Conservation (phyloP, 441 rosid genomes). For the Metrosideros polymorpha region DNA sequence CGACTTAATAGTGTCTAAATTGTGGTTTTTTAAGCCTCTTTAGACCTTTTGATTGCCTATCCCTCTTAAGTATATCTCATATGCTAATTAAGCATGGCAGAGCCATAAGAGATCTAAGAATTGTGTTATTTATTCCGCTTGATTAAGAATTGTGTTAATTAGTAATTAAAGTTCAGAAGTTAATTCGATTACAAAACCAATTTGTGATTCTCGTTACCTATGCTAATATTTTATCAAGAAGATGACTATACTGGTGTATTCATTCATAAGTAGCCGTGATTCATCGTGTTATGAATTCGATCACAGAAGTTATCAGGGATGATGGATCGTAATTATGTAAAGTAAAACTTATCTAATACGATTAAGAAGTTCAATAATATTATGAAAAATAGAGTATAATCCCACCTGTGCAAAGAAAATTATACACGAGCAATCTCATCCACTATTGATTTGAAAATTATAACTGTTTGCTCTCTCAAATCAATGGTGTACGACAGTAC, state of each 20-base stretch:
- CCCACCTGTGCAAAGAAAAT: background rate
- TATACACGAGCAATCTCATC: background rate
- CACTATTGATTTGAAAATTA: too few relatives aligned
- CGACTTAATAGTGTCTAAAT: background rate
- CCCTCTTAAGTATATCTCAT: background rate
- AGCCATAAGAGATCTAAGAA: background rate
- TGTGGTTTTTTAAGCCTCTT: background rate
- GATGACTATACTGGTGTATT: background rate
- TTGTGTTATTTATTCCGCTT: background rate
- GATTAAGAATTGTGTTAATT: background rate
- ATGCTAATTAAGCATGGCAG: background rate
- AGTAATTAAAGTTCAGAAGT: background rate
- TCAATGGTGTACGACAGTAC: background rate
- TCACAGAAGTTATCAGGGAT: background rate
- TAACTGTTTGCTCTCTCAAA: background rate
- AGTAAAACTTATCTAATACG: background rate
- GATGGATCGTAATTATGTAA: background rate
- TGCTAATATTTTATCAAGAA: background rate
- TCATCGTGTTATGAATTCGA: background rate
- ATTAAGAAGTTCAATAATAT: background rate
- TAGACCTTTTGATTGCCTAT: background rate
- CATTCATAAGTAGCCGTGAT: background rate
- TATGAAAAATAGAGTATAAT: background rate
- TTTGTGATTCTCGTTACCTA: background rate
- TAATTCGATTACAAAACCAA: background rate